Percentiles rank a stretch among this genome's conserved stretches.
These are phyloP conservation scores for Candida pseudocylindracea DNA, from an alignment of 1,139 yeast species.

Conservation along the genomic window DNA sequence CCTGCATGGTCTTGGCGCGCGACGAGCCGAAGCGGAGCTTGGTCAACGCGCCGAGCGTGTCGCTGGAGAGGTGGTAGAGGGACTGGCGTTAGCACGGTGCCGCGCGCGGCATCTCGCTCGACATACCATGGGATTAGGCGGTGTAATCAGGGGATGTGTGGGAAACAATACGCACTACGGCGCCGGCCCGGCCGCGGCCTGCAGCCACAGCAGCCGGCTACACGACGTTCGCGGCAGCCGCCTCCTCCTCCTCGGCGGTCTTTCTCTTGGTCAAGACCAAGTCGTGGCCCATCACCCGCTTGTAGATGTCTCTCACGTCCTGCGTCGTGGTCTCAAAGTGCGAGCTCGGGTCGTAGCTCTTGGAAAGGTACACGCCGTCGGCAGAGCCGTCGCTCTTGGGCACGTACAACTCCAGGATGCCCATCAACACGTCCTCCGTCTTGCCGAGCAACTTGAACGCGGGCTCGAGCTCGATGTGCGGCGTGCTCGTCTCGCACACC, in stretches of 20 bases:
- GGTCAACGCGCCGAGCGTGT: conserved; percentile 11
- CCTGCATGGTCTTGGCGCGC: conserved; percentile 39
- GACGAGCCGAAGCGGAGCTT: conserved; percentile 58
- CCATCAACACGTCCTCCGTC: conserved; percentile 75
- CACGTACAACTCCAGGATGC: conserved; percentile 79
- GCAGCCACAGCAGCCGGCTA: too few relatives aligned
- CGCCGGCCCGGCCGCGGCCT: too few relatives aligned
- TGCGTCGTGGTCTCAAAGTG: conserved; percentile 95
- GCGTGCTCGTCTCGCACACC: conserved; percentile 80
- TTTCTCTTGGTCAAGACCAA: conserved; percentile 46
- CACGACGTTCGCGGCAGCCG: too few relatives aligned
- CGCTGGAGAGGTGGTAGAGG: too few relatives aligned
- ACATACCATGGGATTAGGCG: too few relatives aligned
- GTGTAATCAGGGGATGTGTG: too few relatives aligned
- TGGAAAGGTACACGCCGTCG: conserved; percentile 65
- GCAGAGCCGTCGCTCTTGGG: conserved; percentile 67
- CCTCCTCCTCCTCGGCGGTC: conserved; percentile 1
- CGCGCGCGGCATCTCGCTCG: too few relatives aligned
- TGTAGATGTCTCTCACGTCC: conserved; percentile 80
- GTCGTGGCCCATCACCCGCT: conserved; percentile 83
- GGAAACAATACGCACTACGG: too few relatives aligned
- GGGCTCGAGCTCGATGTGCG: conserved; percentile 82
- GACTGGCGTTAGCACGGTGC: too few relatives aligned
- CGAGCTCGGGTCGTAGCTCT: conserved; percentile 82
- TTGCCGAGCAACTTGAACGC: conserved; percentile 83